phyloP scores from a whole-genome alignment of 768 basidiomycete genomes.

The Lentinula guzmanii region DNA sequence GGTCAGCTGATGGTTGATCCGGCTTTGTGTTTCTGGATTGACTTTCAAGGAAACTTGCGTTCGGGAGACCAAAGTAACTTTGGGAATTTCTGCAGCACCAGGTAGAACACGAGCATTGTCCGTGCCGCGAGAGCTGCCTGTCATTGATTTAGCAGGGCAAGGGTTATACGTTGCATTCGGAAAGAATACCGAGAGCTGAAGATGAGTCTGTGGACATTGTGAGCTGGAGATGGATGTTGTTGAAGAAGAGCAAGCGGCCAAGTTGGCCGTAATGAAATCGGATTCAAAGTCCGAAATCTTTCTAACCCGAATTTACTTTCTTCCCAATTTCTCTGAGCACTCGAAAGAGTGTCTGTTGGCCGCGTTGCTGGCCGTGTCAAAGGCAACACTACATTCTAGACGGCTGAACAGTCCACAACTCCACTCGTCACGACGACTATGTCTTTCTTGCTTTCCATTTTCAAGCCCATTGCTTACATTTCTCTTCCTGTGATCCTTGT shows the following conservation, averaged over 20 bases:
- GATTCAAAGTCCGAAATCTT: not conserved
- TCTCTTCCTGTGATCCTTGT: constrained; percentile 68
- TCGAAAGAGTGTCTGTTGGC: not conserved
- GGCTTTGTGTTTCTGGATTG: not conserved
- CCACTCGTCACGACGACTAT: constrained; percentile 27
- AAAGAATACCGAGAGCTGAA: not conserved
- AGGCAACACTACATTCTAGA: not conserved
- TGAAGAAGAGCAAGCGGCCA: not conserved
- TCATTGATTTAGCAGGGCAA: not conserved
- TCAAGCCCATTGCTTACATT: constrained; percentile 65
- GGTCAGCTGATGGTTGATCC: not conserved
- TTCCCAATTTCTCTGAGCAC: not conserved
- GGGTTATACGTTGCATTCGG: not conserved
- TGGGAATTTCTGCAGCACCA: not conserved
- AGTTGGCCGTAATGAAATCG: not conserved
- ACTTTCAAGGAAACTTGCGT: not conserved
- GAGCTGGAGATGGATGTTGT: not conserved
- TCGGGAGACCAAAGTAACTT: constrained; percentile 1
- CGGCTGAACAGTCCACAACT: not conserved
- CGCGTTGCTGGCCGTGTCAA: not conserved
- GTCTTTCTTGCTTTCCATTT: constrained; percentile 54
- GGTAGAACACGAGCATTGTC: not conserved
- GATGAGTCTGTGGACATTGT: not conserved
- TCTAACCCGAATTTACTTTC: not conserved
- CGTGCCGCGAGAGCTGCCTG: not conserved